These are phyloP conservation scores for Sistotremastrum niveocremeum DNA, from an alignment of 768 basidiomycete species.

Conservation along the genomic window DNA sequence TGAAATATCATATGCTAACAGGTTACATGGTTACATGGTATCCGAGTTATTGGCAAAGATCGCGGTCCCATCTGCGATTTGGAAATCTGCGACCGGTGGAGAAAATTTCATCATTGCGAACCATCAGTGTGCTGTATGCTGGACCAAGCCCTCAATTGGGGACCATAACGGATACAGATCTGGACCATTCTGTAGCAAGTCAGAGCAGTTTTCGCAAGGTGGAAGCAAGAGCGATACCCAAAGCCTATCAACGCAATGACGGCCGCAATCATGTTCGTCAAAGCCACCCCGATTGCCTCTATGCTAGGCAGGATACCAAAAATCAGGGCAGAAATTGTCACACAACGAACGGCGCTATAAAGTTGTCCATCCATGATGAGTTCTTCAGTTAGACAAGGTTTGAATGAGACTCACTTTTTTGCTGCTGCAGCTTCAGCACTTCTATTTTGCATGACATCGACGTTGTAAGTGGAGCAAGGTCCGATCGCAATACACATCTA, in stretches of 20 bases:
- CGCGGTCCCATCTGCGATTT: no score
- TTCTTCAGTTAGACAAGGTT: background rate
- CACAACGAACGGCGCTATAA: constrained; percentile 32
- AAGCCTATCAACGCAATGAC: constrained; percentile 36
- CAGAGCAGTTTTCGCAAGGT: no score
- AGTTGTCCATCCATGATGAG: background rate
- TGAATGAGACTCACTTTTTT: constrained; percentile 26
- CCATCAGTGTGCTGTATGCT: no score
- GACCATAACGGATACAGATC: no score
- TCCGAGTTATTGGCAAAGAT: no score
- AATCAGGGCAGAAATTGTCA: constrained; percentile 29
- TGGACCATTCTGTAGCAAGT: no score
- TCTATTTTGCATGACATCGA: constrained; percentile 45
- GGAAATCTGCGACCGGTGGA: no score
- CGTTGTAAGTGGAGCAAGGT: constrained; percentile 40
- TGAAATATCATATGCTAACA: no score
- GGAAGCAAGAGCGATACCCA: constrained; percentile 19
- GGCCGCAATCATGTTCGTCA: constrained; percentile 35
- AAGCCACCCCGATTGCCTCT: constrained; percentile 34
- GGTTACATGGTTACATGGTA: no score
- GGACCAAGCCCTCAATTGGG: no score
- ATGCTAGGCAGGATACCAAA: constrained; percentile 41
- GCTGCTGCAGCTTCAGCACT: constrained; percentile 57
- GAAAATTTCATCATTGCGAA: no score
- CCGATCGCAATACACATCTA: constrained; percentile 45